Base-by-base conservation (phyloP, 2,329 filamentous ascomycete species). In the Neoarthrinium moseri region DNA sequence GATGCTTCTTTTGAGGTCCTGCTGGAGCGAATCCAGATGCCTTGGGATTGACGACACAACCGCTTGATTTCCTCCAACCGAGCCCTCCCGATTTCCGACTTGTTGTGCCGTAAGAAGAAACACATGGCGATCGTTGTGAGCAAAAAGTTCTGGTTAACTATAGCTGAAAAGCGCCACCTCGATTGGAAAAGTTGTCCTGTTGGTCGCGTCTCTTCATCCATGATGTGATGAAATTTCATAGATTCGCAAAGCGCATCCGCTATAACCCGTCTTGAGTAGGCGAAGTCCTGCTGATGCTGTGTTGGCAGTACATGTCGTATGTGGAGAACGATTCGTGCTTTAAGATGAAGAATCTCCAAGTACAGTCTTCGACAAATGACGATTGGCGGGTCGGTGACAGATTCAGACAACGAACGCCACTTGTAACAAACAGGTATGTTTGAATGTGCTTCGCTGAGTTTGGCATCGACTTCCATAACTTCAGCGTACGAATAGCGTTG, bases 321-420 rank as follows among this genome's bases (percentile, higher is more conserved):
- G 54, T 82, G 78, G n/a, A 83, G 56, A 1, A 80, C 71, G 24
- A 74, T 70, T 39, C 71, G 70, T 7, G 72, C 64, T 53, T 78
- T 78, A 36, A 74, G 70, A 53, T 74, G 76, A 5, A 77, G 60
- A 4, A 80, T 57, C 15, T 78, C 70, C 18, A 81, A 56, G 32
- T 73, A 77, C 49, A 78, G 70, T 5, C 74, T 68, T 20, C 69
- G 67, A 63, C 81, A 74, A 24, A 82, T 69, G 7, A 76, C 52
- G n/a, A 73, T 66, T 1, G 75, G 65, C 1, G 72, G 59, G 40
- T 80, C 75, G 3, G 68, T 70, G 17, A 80, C 66, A 5, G 69
- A 74, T 20, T 49, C 36, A 2, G 46, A 22, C 11, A 59, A 51
- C 2, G 57, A 48, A 6, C 46, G 41, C 53, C 56, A 56, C 23